Evolutionary conservation across 192 early-diverging fungal species (phyloP).

Genomic region (Umbelopsis sp.): DNA sequence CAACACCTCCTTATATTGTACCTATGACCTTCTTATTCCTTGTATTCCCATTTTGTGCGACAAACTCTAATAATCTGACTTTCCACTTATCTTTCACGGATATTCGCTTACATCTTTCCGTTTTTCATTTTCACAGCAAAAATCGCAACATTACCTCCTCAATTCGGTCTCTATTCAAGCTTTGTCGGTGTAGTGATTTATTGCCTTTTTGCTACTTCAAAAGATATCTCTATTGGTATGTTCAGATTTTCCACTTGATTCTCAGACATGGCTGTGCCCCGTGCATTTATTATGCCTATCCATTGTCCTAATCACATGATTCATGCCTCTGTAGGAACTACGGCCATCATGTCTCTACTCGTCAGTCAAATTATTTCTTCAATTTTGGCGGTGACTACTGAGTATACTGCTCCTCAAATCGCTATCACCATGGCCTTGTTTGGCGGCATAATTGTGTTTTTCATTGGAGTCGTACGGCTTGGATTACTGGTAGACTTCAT

Average conservation of each 20-base stretch:
- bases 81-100: neutral
- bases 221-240: conserved; percentile 72
- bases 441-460: conserved; percentile 68
- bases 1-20: too few species aligned
- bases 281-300: neutral
- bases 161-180: conserved; percentile 78
- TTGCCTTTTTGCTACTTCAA: conserved; percentile 71
- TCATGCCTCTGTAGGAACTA: conserved; percentile 21
- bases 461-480: conserved; percentile 78
- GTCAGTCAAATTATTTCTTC: conserved; percentile 64
- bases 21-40: neutral
- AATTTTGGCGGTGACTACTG: conserved; percentile 14
- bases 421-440: conserved; percentile 68
- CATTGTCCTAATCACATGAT: neutral
- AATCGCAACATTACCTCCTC: conserved; percentile 68
- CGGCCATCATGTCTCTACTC: conserved; percentile 74
- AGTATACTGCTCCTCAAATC: conserved; percentile 38
- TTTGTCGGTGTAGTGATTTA: conserved; percentile 73
- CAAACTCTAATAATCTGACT: neutral
- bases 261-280: neutral
- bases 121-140: conserved; percentile 44
- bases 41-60: too few species aligned
- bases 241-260: neutral
- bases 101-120: neutral
- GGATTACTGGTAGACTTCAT: conserved; percentile 91